Evolutionary conservation across 2,329 filamentous ascomycete genomes (phyloP).

Genomic region (Stachybotrys chartarum): DNA sequence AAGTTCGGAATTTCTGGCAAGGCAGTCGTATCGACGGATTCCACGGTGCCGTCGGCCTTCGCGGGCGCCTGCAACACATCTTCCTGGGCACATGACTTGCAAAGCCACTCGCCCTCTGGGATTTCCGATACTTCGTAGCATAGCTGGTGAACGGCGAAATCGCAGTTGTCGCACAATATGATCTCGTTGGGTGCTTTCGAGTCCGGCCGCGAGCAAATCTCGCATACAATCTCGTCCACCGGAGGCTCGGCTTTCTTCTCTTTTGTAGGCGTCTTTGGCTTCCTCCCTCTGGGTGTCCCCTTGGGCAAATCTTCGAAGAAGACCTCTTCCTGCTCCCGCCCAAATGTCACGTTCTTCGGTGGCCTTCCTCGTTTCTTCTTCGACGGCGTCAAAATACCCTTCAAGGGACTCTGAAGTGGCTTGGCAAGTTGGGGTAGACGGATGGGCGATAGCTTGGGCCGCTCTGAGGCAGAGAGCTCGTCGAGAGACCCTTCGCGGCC

Average conservation of each 20-base stretch:
- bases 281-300: constrained; percentile 19
- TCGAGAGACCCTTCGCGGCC: constrained; percentile 7
- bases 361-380: constrained; percentile 35
- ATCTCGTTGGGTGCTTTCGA: constrained; percentile 55
- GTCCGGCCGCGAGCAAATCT: constrained; percentile 49
- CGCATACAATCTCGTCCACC: constrained; percentile 49
- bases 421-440: constrained; percentile 1
- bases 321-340: constrained; percentile 31
- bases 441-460: constrained; percentile 6
- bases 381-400: constrained; percentile 49
- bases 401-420: constrained; percentile 24
- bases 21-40: constrained; percentile 16
- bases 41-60: constrained; percentile 13
- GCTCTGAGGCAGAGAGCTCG: constrained; percentile 8
- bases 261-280: constrained; percentile 14
- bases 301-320: constrained; percentile 46
- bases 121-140: constrained; percentile 52
- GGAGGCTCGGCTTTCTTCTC: constrained; percentile 17
- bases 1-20: constrained; percentile 48
- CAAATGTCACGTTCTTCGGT: constrained; percentile 50
- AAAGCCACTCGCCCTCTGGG: constrained; percentile 58
- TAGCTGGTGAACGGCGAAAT: constrained; percentile 54
- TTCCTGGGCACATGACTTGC: constrained; percentile 47
- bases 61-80: constrained; percentile 26
- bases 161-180: constrained; percentile 57